Conservation (phyloP, 768 basidiomycete species). For the Gloeopeniophorella convolvens region DNA sequence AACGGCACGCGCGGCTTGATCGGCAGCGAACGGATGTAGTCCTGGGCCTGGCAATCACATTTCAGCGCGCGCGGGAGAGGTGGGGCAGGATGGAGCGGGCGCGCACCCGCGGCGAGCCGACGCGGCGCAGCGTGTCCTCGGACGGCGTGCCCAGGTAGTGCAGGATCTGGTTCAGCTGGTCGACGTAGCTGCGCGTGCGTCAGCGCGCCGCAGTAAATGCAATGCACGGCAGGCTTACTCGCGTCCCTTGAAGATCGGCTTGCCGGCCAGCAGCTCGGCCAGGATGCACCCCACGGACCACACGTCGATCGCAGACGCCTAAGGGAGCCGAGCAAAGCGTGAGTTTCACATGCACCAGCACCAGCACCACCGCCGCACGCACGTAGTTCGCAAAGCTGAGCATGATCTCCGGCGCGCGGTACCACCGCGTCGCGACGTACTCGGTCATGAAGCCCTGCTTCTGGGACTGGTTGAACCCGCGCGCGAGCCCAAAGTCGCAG, state of each 20-base stretch:
- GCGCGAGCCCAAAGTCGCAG: constrained; percentile 95
- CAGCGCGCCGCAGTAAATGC: not conserved
- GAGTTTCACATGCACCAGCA: constrained; percentile 20
- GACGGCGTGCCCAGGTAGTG: constrained; percentile 98
- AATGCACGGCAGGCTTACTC: constrained; percentile 52
- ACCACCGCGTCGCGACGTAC: constrained; percentile 99
- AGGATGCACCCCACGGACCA: constrained; percentile 97
- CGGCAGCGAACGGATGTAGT: constrained; percentile 96
- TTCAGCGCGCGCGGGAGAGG: not conserved
- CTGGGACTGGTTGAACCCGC: constrained; percentile 85
- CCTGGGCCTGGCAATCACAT: constrained; percentile 62
- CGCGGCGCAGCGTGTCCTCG: constrained; percentile 92
- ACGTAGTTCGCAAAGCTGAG: constrained; percentile 93
- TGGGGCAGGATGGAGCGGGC: not conserved
- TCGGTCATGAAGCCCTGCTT: constrained; percentile 99
- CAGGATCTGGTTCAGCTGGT: constrained; percentile 96
- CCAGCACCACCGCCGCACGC: constrained; percentile 27
- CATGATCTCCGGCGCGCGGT: constrained; percentile 99
- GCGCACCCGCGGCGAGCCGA: constrained; percentile 87
- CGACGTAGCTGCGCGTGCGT: constrained; percentile 68
- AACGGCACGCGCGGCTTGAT: constrained; percentile 95
- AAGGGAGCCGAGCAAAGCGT: constrained; percentile 1
- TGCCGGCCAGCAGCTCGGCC: constrained; percentile 87
- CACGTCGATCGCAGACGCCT: constrained; percentile 90
- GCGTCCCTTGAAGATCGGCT: constrained; percentile 94